Evolutionary conservation across 1,284 basidiomycete species (phyloP), one percentile per base, ranked within the genome.

Genomic region (Ustilago trichophora): DNA sequence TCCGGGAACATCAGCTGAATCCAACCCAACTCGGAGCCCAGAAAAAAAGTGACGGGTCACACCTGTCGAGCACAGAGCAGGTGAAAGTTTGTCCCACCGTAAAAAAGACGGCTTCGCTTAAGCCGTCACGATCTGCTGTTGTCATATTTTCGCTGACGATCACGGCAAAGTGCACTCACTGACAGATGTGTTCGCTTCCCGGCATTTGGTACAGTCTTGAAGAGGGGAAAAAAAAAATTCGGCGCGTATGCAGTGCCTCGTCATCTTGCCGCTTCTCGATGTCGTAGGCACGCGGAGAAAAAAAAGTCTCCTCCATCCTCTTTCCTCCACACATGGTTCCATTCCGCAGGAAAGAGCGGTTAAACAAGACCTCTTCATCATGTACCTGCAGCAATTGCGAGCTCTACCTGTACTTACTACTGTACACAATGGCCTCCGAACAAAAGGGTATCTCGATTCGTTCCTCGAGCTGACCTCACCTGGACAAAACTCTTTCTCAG

Each of bases 221-320:
- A n/a, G n/a, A n/a, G n/a, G n/a, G n/a, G n/a, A n/a, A n/a, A n/a
- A n/a, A n/a, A n/a, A n/a, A n/a, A n/a, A n/a, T n/a, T n/a, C n/a
- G n/a, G n/a, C n/a, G n/a, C n/a, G n/a, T 51, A 33, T 52, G 49
- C 49, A 52, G 13, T 27, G 25, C 21, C 29, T 25, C 34, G 49
- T 52, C 49, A 52, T 52, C 40, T 43, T 26, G 22, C 26, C 49
- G 41, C 41, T 31, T 31, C 18, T 19, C 16, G n/a, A 33, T 10
- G 19, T 22, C n/a, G 21, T 12, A 27, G 47, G 19, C 18, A 24
- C 36, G 37, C n/a, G n/a, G n/a, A n/a, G 36, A 18, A 24, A 26
- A 33, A 32, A 7, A 38, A 38, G 4, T n/a, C 26, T 49, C 16
- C 29, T 31, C 22, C 21, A 22, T 22, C 22, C 22, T 38, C 18